Base-by-base conservation (phyloP, 495 filamentous ascomycete genomes). In the Mycothermus thermophilus region DNA sequence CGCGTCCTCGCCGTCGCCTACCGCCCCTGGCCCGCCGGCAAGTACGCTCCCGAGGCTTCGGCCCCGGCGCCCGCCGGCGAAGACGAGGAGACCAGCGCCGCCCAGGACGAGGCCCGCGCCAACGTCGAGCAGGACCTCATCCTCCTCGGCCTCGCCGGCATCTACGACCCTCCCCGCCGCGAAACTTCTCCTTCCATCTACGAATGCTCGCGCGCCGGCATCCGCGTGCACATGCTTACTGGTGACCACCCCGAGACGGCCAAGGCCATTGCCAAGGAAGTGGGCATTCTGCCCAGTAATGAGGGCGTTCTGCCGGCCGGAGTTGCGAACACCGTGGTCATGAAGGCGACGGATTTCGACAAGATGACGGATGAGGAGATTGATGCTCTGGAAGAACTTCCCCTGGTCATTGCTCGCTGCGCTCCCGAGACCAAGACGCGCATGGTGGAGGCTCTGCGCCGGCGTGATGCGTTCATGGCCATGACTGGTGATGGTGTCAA, bases 401-500 rank as follows among this genome's bases (percentile, higher is more conserved):
- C 77, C 8, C 60, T 77, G 1, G 76, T 81, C 1, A 67, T 80
- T 26, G 76, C 75, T 15, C 70, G 76, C 30, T 80, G 76, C 35
- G 67, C 71, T 1, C 77, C 76, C 2, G 60, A 74, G 43, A 79
- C 77, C 9, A 81, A 81, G 58, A 69, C 68, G 0, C 67, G 69
- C 27, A 77, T 81, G 67, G 75, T 85, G 20, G 72, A 76, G 40
- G 72, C 75, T 8, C 64, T 83, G 8, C 71, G 77, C 35, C 69
- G 77, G 22, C 67, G 79, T 2, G 55, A 65, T 4, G 52, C 58
- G 14, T 78, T 65, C 43, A 73, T 70, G 57, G 69, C 68, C 31
- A 77, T 77, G 71, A 77, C 71, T 5, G 72, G 83, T 10, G 83
- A 92, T 48, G 83, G 83, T 4, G 83, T 92, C 31, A 92, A 92